These are phyloP conservation scores for Cercospora sp. DNA, from an alignment of 2,329 filamentous ascomycete species.

Conservation along the genomic window DNA sequence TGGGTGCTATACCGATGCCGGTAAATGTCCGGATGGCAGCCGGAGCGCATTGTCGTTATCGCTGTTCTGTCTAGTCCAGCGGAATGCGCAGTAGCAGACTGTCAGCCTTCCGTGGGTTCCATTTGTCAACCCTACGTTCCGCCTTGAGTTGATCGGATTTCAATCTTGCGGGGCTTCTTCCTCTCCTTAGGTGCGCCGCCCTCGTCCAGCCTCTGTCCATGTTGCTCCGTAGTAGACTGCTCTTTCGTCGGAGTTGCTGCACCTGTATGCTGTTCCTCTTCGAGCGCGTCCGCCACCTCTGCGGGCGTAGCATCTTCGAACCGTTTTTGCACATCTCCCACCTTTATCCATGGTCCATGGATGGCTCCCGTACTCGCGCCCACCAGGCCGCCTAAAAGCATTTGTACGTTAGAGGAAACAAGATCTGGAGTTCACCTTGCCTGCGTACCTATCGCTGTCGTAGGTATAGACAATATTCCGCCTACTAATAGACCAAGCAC, in stretches of 20 bases:
- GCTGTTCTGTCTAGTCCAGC: background rate
- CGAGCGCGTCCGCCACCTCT: slow-evolving; percentile 24
- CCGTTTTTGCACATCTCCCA: slow-evolving; percentile 28
- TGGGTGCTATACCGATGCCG: background rate
- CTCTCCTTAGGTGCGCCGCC: background rate
- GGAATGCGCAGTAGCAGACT: background rate
- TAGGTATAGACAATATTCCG: slow-evolving; percentile 31
- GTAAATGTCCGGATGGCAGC: background rate
- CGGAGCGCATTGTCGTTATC: background rate
- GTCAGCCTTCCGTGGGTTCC: background rate
- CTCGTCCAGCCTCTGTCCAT: background rate
- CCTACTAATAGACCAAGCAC: slow-evolving; percentile 40
- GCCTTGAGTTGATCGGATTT: slow-evolving; percentile 12
- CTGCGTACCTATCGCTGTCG: slow-evolving; percentile 2
- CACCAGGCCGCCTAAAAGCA: slow-evolving; percentile 25
- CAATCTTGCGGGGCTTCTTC: slow-evolving; percentile 28
- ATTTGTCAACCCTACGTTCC: background rate
- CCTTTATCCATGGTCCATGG: slow-evolving; percentile 47
- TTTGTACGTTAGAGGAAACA: background rate
- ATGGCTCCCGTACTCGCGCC: slow-evolving; percentile 45
- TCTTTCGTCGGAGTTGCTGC: background rate
- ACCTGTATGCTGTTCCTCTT: slow-evolving; percentile 16
- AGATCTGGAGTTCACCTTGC: background rate
- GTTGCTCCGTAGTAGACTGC: background rate
- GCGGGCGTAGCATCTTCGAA: slow-evolving; percentile 25